phyloP scores from a whole-genome alignment of 2,329 filamentous ascomycete species.

The Teratosphaeria pseudoeucalypti region DNA sequence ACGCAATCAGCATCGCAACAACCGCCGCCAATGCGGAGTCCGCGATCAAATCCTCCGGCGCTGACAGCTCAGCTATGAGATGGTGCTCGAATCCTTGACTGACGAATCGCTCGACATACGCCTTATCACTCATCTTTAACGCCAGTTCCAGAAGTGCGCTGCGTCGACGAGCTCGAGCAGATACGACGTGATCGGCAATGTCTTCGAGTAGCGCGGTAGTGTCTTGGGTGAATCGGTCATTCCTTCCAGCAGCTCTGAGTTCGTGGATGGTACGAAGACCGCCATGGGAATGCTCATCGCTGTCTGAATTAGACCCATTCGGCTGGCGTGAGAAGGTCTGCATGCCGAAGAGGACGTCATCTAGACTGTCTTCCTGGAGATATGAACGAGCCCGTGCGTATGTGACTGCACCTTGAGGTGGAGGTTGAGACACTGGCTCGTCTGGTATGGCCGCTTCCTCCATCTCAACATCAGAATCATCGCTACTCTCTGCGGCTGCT shows the following conservation, averaged over 20 bases:
- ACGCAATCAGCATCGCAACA: constrained; percentile 52
- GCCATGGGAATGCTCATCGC: constrained; percentile 30
- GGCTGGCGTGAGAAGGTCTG: constrained; percentile 3
- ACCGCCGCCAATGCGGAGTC: constrained; percentile 55
- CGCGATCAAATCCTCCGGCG: constrained; percentile 31
- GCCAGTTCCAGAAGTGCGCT: constrained; percentile 48
- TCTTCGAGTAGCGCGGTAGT: constrained; percentile 50
- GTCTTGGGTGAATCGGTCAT: constrained; percentile 46
- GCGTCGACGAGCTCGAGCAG: constrained; percentile 38
- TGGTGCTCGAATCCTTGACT: constrained; percentile 62
- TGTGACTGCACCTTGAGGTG: constrained; percentile 36
- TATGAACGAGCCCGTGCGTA: constrained; percentile 52
- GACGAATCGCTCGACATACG: constrained; percentile 59
- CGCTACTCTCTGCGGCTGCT: constrained; percentile 16
- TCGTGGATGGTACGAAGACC: constrained; percentile 51
- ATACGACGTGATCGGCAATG: constrained; percentile 37
- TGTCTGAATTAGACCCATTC: too few relatives aligned
- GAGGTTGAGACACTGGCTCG: neutral
- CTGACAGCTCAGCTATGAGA: constrained; percentile 52
- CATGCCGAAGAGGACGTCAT: constrained; percentile 20
- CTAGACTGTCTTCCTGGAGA: constrained; percentile 38
- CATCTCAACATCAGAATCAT: constrained; percentile 12
- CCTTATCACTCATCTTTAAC: constrained; percentile 45
- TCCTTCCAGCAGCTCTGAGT: constrained; percentile 48
- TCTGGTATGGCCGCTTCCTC: constrained; percentile 3